Evolutionary conservation across 2,329 filamentous ascomycete species (phyloP), one percentile per base, ranked within the genome.

Genomic region (Parascedosporium putredinis): DNA sequence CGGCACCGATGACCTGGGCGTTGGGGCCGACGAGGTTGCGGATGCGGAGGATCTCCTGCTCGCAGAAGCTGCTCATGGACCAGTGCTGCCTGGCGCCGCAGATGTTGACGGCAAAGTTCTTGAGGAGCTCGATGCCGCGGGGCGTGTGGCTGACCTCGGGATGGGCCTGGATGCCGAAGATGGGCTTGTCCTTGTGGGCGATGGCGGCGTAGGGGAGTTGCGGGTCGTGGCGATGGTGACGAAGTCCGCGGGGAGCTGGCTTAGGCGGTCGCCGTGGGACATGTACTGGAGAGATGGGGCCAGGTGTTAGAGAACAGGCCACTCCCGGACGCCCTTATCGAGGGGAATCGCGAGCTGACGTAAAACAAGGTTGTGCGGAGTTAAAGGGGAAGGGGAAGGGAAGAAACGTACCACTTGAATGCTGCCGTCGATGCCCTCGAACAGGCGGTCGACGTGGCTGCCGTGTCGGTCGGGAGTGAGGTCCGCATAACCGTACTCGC

Each of bases 251-350:
- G 90, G 90, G 34, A 95, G 72, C 50, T 76, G 70, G 34, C 75
- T 76, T 9, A 97, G 77, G 73, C 95, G 95, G 68, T 96, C 89
- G 52, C 82, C 83, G 64, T 97, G 91, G 56, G 79, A 86, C 90
- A 96, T 96, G 76, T 79, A 91, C 16, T 42, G 16, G 5, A 42
- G n/a, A n/a, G n/a, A n/a, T n/a, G n/a, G n/a, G n/a, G n/a, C n/a
- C n/a, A n/a, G n/a, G n/a, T n/a, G n/a, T n/a, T n/a, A n/a, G n/a
- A n/a, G n/a, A n/a, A n/a, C n/a, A n/a, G n/a, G n/a, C n/a, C n/a
- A n/a, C n/a, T n/a, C n/a, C n/a, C n/a, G n/a, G n/a, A n/a, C n/a
- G n/a, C n/a, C n/a, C n/a, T n/a, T n/a, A n/a, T n/a, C n/a, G n/a
- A n/a, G n/a, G n/a, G n/a, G n/a, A n/a, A n/a, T n/a, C n/a, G n/a